Percentiles rank a stretch among this genome's conserved stretches.
phyloP scores from a whole-genome alignment of 805 yeast genomes.

The Monosporozyma yasuniensis region DNA sequence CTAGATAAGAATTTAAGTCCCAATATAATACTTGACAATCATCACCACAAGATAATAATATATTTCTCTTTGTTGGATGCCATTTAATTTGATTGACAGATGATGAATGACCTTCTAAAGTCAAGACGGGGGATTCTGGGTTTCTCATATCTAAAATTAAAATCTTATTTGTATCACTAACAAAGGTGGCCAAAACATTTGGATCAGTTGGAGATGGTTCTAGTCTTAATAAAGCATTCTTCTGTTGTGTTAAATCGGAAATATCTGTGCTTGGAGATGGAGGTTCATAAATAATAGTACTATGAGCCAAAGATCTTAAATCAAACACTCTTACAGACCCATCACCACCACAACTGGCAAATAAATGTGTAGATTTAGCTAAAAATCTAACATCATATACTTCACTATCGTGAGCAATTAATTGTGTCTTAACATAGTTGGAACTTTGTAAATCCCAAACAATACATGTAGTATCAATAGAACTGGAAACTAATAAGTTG shows the following conservation, averaged over 20 bases:
- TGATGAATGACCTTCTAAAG: slow-evolving; percentile 57
- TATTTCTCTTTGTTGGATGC: slow-evolving; percentile 65
- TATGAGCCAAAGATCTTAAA: slow-evolving; percentile 78
- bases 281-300: slow-evolving; percentile 89
- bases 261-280: slow-evolving; percentile 19
- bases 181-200: slow-evolving; percentile 76
- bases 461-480: slow-evolving; percentile 95
- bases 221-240: slow-evolving; percentile 60
- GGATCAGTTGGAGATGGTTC: slow-evolving; percentile 74
- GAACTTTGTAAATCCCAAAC: slow-evolving; percentile 63
- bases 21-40: slow-evolving; percentile 66
- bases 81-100: slow-evolving; percentile 68
- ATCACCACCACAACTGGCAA: slow-evolving; percentile 91
- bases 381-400: slow-evolving; percentile 88
- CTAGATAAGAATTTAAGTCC: slow-evolving; percentile 41
- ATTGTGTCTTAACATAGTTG: slow-evolving; percentile 74
- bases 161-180: slow-evolving; percentile 56
- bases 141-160: slow-evolving; percentile 74
- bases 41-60: slow-evolving; percentile 57
- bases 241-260: slow-evolving; percentile 13
- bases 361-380: slow-evolving; percentile 57
- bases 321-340: slow-evolving; percentile 93
- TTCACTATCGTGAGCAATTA: slow-evolving; percentile 93
- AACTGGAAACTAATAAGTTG: slow-evolving; percentile 65
- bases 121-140: slow-evolving; percentile 75